phyloP scores from a whole-genome alignment of 1,284 basidiomycete genomes.

The Cerioporus squamosus region DNA sequence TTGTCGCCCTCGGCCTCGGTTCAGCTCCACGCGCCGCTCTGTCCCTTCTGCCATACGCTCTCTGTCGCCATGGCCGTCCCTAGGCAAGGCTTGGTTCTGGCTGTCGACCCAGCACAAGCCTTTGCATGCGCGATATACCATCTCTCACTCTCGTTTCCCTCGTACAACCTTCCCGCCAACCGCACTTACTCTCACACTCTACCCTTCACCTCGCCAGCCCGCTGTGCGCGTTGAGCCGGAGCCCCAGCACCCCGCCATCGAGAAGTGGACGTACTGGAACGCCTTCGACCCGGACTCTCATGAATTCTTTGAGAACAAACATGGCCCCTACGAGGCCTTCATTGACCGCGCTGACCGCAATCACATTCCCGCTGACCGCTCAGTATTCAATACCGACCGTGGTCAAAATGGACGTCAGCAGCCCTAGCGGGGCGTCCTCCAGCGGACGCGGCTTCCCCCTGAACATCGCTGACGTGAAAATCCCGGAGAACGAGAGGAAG shows the following conservation, averaged over 20 bases:
- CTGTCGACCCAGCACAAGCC: too few relatives aligned
- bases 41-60: too few relatives aligned
- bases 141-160: constrained; percentile 25
- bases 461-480: constrained; percentile 49
- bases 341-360: constrained; percentile 43
- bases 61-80: too few relatives aligned
- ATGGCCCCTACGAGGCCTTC: constrained; percentile 68
- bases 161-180: constrained; percentile 27
- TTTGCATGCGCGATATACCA: too few relatives aligned
- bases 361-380: constrained; percentile 16
- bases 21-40: too few relatives aligned
- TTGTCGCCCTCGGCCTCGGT: too few relatives aligned
- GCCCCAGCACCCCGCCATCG: constrained; percentile 43
- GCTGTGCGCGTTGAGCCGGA: constrained; percentile 56
- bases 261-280: constrained; percentile 69
- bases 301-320: constrained; percentile 64
- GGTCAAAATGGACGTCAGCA: constrained; percentile 20
- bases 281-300: constrained; percentile 82
- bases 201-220: constrained; percentile 26
- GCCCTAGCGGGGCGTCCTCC: constrained; percentile 33
- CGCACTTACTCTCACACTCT: constrained; percentile 61
- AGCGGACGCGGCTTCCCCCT: constrained; percentile 36
- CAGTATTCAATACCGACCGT: constrained; percentile 4
- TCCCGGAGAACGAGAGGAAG: background rate
- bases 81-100: too few relatives aligned